Evolutionary conservation across 306 rosid species (phyloP).

Genomic region (Benincasa hispida): DNA sequence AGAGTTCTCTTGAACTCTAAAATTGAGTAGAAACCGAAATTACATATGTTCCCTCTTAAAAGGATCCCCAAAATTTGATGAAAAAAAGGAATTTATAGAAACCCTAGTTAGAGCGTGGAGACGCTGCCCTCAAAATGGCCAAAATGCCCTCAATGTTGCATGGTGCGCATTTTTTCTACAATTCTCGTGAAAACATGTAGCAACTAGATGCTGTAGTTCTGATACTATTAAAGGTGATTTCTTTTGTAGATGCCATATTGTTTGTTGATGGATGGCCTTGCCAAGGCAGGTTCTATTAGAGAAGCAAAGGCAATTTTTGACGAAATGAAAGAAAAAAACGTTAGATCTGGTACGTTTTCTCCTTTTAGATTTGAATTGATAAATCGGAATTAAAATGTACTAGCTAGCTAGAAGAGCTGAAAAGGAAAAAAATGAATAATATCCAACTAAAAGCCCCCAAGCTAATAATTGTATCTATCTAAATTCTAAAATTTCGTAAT

Average conservation of each 20-base stretch:
- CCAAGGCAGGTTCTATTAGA: constrained; percentile 50
- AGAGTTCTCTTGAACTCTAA: too few species aligned
- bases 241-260: constrained; percentile 74
- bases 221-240: neutral
- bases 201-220: neutral
- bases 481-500: too few species aligned
- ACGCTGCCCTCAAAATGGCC: too few species aligned
- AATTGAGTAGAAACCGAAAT: too few species aligned
- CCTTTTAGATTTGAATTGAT: constrained; percentile 11
- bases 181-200: too few species aligned
- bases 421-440: neutral
- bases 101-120: neutral
- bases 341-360: constrained; percentile 47
- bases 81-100: too few species aligned
- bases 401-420: neutral
- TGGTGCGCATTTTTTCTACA: too few species aligned
- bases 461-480: too few species aligned
- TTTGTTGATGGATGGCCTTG: constrained; percentile 70
- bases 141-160: too few species aligned
- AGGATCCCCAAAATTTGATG: too few species aligned
- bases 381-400: neutral
- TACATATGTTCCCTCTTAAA: too few species aligned
- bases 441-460: too few species aligned
- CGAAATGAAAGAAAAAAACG: constrained; percentile 42
- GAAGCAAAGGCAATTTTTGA: constrained; percentile 70